Base-by-base conservation (phyloP, 805 yeast genomes). In the Monosporozyma unispora region DNA sequence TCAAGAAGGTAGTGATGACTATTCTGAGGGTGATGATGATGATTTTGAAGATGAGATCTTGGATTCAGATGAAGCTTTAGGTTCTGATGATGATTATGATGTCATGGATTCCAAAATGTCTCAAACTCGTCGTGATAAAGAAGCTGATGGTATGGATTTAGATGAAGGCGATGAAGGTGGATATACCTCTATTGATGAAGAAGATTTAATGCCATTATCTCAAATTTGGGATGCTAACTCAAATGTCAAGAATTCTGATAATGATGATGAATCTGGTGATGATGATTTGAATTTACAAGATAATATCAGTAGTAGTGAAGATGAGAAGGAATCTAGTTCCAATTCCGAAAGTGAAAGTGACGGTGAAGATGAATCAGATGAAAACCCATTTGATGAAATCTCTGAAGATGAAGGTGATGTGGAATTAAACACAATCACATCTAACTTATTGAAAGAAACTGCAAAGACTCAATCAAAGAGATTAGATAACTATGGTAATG, bases 181-280 rank as follows among this genome's bases (percentile, higher is more conserved):
- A 11, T 84, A 86, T 60, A 77, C 77, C 23, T 82, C 90, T 60
- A 73, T 85, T 41, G 96, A 87, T 58, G 96, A 87, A 61, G 71
- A 67, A 28, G 85, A 87, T 55, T 73, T 89, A 48, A 75, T 84
- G 51, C 78, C 95, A 0, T 71, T 89, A 38, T 84, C 95, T n/a
- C 89, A 82, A 56, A 89, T 87, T 3, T 88, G 96, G 96, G 96
- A 85, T 60, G 66, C 80, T 67, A 93, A 87, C 62, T 87, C 82
- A 29, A 61, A 62, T 40, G 49, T 45, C 19, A 50, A 44, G 9
- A 48, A 35, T 57, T 63, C 61, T 29, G 62, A 56, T 11, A 65
- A 60, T 21, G 57, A 50, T 11, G 54, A 54, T 23, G 59, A 54
- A 5, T 5, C 4, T n/a, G 25, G 46, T 14, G 57, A 54, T 9